Percentiles rank a stretch among this genome's conserved stretches.
Conservation (phyloP, 371 early-diverging fungal genomes). For the Zancudomyces culisetae region DNA sequence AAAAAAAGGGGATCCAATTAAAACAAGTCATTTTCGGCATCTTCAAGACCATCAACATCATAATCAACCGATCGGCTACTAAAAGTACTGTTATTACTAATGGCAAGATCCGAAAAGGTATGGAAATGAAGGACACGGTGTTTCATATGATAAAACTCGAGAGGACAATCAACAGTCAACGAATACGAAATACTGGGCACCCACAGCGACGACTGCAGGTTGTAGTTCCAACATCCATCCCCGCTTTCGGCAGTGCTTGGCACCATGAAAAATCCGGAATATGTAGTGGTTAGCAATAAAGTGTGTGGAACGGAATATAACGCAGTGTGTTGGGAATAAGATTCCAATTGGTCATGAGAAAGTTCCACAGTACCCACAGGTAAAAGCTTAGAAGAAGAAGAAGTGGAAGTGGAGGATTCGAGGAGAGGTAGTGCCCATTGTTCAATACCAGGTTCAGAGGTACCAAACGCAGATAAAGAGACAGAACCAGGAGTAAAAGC, state of each 20-base stretch:
- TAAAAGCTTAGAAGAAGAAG: slow-evolving; percentile 21
- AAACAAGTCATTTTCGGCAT: not conserved
- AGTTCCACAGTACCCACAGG: slow-evolving; percentile 11
- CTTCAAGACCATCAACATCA: not conserved
- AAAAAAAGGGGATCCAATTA: not conserved
- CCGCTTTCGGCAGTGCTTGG: slow-evolving; percentile 44
- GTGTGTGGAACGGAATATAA: slow-evolving; percentile 54
- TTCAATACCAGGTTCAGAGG: slow-evolving; percentile 87
- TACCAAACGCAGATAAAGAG: slow-evolving; percentile 84
- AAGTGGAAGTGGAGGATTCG: not conserved
- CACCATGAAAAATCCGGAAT: slow-evolving; percentile 95
- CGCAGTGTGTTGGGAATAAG: not conserved
- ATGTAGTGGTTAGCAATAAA: slow-evolving; percentile 84
- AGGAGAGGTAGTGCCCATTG: slow-evolving; percentile 85
- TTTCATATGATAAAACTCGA: slow-evolving; percentile 89
- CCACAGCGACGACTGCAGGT: slow-evolving; percentile 86
- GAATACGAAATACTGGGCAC: slow-evolving; percentile 78
- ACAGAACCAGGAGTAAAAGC: slow-evolving; percentile 95
- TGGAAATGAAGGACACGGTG: slow-evolving; percentile 92
- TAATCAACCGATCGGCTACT: not conserved
- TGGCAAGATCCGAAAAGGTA: slow-evolving; percentile 79
- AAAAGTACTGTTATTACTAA: not conserved
- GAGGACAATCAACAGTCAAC: slow-evolving; percentile 74
- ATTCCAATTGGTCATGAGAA: slow-evolving; percentile 5
- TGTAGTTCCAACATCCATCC: slow-evolving; percentile 85